phyloP scores from a whole-genome alignment of 148 eudicot species.

The Camellia japonica region DNA sequence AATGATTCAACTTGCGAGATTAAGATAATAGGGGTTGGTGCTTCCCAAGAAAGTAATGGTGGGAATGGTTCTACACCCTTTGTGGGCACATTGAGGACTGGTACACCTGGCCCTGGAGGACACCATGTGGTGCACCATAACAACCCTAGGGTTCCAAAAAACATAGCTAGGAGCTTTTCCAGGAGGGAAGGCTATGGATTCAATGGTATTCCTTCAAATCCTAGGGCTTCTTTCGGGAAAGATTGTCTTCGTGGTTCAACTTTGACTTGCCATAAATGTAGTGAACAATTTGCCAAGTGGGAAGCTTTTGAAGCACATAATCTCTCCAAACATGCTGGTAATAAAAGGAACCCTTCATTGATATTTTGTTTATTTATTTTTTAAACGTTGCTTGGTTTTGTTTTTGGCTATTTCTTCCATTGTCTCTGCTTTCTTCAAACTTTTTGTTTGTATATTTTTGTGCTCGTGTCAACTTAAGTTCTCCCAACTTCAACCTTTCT shows the following conservation, averaged over 20 bases:
- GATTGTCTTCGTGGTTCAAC: slow-evolving; percentile 16
- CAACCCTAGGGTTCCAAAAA: slow-evolving; percentile 21
- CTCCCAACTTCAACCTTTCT: too few species aligned
- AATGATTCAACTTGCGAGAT: too few species aligned
- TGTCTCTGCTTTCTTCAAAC: too few species aligned
- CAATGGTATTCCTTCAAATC: slow-evolving; percentile 23
- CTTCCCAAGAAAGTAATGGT: too few species aligned
- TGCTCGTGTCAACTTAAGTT: too few species aligned
- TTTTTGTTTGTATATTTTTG: too few species aligned
- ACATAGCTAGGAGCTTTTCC: slow-evolving; percentile 13
- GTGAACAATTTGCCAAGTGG: slow-evolving; percentile 50
- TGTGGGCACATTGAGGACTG: too few species aligned
- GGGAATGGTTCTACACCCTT: too few species aligned
- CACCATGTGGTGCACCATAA: slow-evolving; percentile 6
- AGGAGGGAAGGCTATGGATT: slow-evolving; percentile 20
- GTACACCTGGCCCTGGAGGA: too few species aligned
- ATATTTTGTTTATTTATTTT: not conserved
- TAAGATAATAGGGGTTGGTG: too few species aligned
- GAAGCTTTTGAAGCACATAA: slow-evolving; percentile 61
- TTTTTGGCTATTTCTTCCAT: too few species aligned
- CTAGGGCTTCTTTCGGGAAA: slow-evolving; percentile 22
- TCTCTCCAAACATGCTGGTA: slow-evolving; percentile 73
- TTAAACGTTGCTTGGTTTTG: too few species aligned
- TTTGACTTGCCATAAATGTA: slow-evolving; percentile 51
- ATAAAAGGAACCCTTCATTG: slow-evolving; percentile 14